These are phyloP conservation scores for Aspergillus bertholletiae DNA, from an alignment of 495 filamentous ascomycete genomes.

Conservation along the genomic window DNA sequence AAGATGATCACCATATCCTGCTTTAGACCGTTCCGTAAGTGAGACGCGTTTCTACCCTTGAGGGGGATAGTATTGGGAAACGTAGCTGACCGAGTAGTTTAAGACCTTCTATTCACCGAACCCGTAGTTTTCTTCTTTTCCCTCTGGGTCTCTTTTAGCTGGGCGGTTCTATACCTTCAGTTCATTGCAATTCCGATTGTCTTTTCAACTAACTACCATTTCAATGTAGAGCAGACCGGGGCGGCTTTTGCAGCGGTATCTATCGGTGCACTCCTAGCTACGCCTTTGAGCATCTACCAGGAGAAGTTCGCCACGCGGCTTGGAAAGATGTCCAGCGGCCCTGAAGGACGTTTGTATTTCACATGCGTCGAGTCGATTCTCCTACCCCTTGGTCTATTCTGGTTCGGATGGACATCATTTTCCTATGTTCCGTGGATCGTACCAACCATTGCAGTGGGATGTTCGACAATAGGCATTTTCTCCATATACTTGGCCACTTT, in stretches of 20 bases:
- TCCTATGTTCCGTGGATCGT: constrained; percentile 71
- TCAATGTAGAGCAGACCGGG: constrained; percentile 62
- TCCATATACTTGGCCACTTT: constrained; percentile 86
- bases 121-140: constrained; percentile 95
- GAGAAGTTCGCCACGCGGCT: constrained; percentile 47
- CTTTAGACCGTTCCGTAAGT: constrained; percentile 70
- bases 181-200: constrained; percentile 77
- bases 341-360: constrained; percentile 81
- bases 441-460: constrained; percentile 64
- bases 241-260: constrained; percentile 77
- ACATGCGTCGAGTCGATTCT: constrained; percentile 67
- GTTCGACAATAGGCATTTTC: constrained; percentile 85
- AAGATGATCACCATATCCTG: constrained; percentile 72
- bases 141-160: constrained; percentile 84
- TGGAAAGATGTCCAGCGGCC: constrained; percentile 48
- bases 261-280: constrained; percentile 64
- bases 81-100: constrained; percentile 1
- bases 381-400: constrained; percentile 75
- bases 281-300: constrained; percentile 72
- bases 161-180: constrained; percentile 84
- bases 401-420: constrained; percentile 74
- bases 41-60: neutral
- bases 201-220: constrained; percentile 66
- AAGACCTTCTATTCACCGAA: constrained; percentile 78
- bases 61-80: neutral